Conservation (phyloP, 441 rosid species). For the Dalechampia spathulata region DNA sequence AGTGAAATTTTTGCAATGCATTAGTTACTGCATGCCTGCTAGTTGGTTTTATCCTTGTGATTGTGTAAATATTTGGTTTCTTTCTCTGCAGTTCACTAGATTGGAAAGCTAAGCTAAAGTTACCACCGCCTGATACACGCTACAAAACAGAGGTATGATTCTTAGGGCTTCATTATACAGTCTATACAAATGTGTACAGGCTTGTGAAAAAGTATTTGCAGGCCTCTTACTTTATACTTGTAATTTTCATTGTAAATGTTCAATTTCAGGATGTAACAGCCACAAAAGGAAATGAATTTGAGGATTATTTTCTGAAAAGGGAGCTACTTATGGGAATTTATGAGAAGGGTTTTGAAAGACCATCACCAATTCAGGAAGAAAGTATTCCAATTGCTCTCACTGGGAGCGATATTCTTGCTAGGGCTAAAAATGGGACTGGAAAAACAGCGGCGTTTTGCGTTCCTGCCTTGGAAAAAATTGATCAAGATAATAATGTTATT, state of each 20-base stretch:
- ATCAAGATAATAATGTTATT: slow-evolving; percentile 85
- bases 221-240: too few relatives aligned
- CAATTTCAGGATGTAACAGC: slow-evolving; percentile 86
- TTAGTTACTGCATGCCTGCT: too few relatives aligned
- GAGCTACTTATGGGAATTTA: slow-evolving; percentile 97
- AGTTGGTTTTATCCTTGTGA: background rate
- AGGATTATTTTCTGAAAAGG: slow-evolving; percentile 92
- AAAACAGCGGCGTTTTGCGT: slow-evolving; percentile 96
- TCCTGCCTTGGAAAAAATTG: slow-evolving; percentile 97
- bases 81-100: slow-evolving; percentile 58
- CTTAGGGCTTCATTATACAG: too few relatives aligned
- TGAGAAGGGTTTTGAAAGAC: slow-evolving; percentile 98
- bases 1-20: too few relatives aligned
- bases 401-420: slow-evolving; percentile 96
- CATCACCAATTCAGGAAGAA: slow-evolving; percentile 99
- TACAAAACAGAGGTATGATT: slow-evolving; percentile 63
- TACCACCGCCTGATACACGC: slow-evolving; percentile 87
- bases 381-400: slow-evolving; percentile 98
- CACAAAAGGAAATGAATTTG: slow-evolving; percentile 96
- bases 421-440: slow-evolving; percentile 98
- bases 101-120: slow-evolving; percentile 81
- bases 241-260: background rate
- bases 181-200: too few relatives aligned
- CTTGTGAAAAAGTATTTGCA: too few relatives aligned
- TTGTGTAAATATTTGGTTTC: background rate